Base-by-base conservation (phyloP, 2,329 filamentous ascomycete species). In the Leptographium lundbergii region DNA sequence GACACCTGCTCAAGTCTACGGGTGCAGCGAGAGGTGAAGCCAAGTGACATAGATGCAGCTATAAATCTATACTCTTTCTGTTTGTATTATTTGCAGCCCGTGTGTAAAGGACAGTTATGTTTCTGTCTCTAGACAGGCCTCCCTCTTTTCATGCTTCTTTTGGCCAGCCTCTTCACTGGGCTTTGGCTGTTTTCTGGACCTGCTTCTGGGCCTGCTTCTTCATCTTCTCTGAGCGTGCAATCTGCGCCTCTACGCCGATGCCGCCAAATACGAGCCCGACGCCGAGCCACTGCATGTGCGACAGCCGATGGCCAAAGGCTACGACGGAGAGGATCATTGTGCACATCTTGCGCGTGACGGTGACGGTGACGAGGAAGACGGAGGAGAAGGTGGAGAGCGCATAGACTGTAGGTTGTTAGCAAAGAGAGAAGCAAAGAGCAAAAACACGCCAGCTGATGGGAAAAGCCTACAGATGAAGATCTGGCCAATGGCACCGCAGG, bases 241-340 rank as follows among this genome's bases (percentile, higher is more conserved):
- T 89, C 63, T 83, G 77, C 1, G 87, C 92, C 75, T 99, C 94
- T 42, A 91, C 88, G 34, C 91, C 94, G 69, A 99, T 91, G 57
- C 92, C 94, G 29, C 91, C 91, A 75, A 99, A 99, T 10, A 99
- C 94, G 60, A 99, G 77, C 0, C 82, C 86, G 36, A 99, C 91
- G 63, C 94, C 94, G 7, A 95, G 75, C 89, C 91, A 96, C 75
- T 99, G 94, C 80, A 92, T 95, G n/a, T 77, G 74, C 32, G 83
- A 88, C 55, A 99, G 80, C 63, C 81, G 82, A 72, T 99, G 94
- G 32, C 94, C 94, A 70, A 97, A 99, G 74, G 90, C 91, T 61
- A 97, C 77, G 32, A 99, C 94, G 58, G 90, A 96, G 57, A 97
- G 79, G 61, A 97, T 89, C 94, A 99, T 99, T 65, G 92, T 97